Percentiles rank a stretch among this genome's conserved stretches.
phyloP scores from a whole-genome alignment of 192 early-diverging fungal species.

The Chytriomyces sp. region DNA sequence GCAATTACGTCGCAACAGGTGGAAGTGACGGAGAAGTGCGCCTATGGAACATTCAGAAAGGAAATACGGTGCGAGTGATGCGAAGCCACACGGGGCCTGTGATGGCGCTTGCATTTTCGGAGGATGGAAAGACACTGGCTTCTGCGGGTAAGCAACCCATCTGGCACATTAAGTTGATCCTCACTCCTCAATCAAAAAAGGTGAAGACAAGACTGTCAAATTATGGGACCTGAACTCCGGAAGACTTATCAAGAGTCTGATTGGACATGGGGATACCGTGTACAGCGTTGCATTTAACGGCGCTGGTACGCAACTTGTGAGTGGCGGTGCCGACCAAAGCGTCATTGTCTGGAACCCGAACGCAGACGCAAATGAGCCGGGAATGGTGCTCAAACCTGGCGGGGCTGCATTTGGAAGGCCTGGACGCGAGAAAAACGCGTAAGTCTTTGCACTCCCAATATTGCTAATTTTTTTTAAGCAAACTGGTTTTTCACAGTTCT shows the following conservation, averaged over 20 bases:
- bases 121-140: slow-evolving; percentile 89
- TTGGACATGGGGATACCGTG: slow-evolving; percentile 82
- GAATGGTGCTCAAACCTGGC: not conserved
- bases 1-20: slow-evolving; percentile 92
- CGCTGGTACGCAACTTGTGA: slow-evolving; percentile 80
- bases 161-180: slow-evolving; percentile 22
- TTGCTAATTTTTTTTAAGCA: too few species aligned
- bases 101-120: slow-evolving; percentile 84
- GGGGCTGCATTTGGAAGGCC: slow-evolving; percentile 15
- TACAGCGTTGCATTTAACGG: slow-evolving; percentile 86
- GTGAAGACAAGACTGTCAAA: slow-evolving; percentile 79
- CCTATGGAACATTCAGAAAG: slow-evolving; percentile 93
- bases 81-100: slow-evolving; percentile 85
- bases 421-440: not conserved
- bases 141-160: slow-evolving; percentile 69
- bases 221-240: slow-evolving; percentile 94
- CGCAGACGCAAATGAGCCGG: not conserved
- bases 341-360: slow-evolving; percentile 91
- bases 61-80: slow-evolving; percentile 87
- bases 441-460: too few species aligned
- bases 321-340: slow-evolving; percentile 85
- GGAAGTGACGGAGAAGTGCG: slow-evolving; percentile 87
- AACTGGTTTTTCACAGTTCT: slow-evolving; percentile 9
- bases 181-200: slow-evolving; percentile 39
- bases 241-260: slow-evolving; percentile 78